Conservation (phyloP, 2,329 filamentous ascomycete species). For the Blastomyces gilchristii region DNA sequence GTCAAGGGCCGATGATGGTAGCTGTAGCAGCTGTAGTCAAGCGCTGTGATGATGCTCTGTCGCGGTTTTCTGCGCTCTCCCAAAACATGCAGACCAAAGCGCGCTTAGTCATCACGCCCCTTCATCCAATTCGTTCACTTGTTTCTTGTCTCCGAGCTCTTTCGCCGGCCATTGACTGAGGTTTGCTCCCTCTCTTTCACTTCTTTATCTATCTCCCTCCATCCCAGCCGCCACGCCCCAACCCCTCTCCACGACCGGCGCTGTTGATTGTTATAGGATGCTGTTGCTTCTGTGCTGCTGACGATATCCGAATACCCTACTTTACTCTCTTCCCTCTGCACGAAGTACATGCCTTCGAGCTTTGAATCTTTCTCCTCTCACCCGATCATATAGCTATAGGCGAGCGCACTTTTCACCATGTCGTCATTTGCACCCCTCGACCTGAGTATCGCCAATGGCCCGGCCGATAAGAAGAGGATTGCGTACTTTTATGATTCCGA, state of each 20-base stretch:
- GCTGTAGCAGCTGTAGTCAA: neutral
- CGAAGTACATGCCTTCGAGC: neutral
- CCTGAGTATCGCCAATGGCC: slow-evolving; percentile 41
- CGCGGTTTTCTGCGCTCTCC: too few relatives aligned
- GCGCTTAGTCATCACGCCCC: neutral
- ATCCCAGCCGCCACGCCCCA: neutral
- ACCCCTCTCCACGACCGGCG: neutral
- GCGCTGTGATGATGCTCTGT: neutral
- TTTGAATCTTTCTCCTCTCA: neutral
- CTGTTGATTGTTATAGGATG: neutral
- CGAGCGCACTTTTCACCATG: slow-evolving; percentile 30
- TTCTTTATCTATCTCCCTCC: neutral
- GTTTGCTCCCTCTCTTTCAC: neutral
- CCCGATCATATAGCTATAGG: neutral
- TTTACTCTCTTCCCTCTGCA: neutral
- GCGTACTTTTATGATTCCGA: slow-evolving; percentile 98
- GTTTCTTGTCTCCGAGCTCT: neutral
- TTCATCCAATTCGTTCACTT: too few relatives aligned
- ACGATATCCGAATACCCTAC: neutral
- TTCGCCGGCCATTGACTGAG: neutral
- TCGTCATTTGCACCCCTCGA: slow-evolving; percentile 46
- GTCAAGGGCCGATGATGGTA: neutral
- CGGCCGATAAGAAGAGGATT: slow-evolving; percentile 62
- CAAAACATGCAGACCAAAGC: too few relatives aligned
- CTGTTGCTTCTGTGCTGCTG: neutral